Evolutionary conservation across 2,329 filamentous ascomycete genomes (phyloP).

Genomic region (Calonectria multiphialidica): DNA sequence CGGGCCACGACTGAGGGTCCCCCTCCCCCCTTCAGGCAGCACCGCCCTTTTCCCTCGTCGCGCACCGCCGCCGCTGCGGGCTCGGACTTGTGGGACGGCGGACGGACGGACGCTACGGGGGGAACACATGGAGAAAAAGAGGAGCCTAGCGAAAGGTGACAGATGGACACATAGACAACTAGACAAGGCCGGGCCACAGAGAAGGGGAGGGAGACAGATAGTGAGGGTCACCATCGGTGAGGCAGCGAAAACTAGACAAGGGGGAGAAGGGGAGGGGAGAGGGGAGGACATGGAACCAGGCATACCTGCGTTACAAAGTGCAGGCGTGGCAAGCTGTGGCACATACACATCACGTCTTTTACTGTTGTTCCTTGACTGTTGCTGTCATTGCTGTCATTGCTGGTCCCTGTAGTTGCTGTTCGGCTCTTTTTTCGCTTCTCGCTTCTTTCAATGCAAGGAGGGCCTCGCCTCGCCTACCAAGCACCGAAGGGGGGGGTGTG

Average conservation of each 20-base stretch:
- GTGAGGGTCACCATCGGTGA: not conserved
- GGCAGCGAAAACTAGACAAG: not conserved
- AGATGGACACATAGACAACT: too few relatives aligned
- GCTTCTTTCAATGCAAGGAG: too few relatives aligned
- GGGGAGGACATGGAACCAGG: not conserved
- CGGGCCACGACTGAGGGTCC: not conserved
- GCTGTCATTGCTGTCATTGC: not conserved
- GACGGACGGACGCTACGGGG: not conserved
- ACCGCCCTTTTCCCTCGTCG: not conserved
- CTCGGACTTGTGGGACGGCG: not conserved
- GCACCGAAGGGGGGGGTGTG: not conserved
- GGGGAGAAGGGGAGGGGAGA: too few relatives aligned
- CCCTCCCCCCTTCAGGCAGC: not conserved
- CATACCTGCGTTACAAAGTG: not conserved
- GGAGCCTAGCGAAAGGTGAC: not conserved
- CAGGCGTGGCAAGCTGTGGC: constrained; percentile 3
- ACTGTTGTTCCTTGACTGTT: not conserved
- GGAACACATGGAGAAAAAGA: not conserved
- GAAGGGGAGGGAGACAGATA: not conserved
- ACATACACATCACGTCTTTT: not conserved
- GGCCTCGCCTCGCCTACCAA: not conserved
- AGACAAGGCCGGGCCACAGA: too few relatives aligned
- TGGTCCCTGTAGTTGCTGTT: too few relatives aligned
- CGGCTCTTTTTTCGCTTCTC: not conserved
- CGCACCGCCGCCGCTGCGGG: not conserved